phyloP scores from a whole-genome alignment of 345 rosid species.

The Mallotus nudiflorus region DNA sequence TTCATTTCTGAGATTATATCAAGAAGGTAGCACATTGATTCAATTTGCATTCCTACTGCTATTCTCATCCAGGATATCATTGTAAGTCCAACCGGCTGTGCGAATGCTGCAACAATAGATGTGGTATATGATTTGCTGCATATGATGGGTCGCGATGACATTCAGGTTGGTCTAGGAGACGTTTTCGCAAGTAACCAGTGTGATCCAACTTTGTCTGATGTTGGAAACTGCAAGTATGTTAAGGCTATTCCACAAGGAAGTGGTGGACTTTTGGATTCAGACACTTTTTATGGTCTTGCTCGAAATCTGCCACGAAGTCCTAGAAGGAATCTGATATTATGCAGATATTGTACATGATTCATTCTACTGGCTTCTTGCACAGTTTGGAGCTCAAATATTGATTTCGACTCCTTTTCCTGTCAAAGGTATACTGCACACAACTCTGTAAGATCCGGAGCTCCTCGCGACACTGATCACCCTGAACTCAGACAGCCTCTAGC shows the following conservation, averaged over 20 bases:
- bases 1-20: not conserved
- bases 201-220: slow-evolving; percentile 41
- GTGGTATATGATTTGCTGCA: slow-evolving; percentile 80
- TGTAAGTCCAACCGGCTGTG: slow-evolving; percentile 91
- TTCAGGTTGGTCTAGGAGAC: slow-evolving; percentile 78
- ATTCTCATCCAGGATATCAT: slow-evolving; percentile 59
- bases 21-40: not conserved
- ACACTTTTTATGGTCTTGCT: slow-evolving; percentile 86
- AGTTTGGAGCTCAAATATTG: not conserved
- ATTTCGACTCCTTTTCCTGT: slow-evolving; percentile 13
- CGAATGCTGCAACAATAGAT: slow-evolving; percentile 89
- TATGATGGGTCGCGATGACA: slow-evolving; percentile 99
- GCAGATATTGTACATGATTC: not conserved
- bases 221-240: slow-evolving; percentile 77
- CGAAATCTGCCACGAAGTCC: slow-evolving; percentile 82
- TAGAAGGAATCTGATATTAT: slow-evolving; percentile 48
- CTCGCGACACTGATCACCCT: slow-evolving; percentile 65
- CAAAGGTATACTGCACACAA: slow-evolving; percentile 83
- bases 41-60: not conserved
- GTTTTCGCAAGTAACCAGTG: slow-evolving; percentile 68
- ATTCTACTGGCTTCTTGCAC: not conserved
- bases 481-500: slow-evolving; percentile 73
- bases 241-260: slow-evolving; percentile 75
- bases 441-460: slow-evolving; percentile 60
- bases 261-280: slow-evolving; percentile 87